Base-by-base conservation (phyloP, 1,139 yeast species). In the Yarrowia galli region DNA sequence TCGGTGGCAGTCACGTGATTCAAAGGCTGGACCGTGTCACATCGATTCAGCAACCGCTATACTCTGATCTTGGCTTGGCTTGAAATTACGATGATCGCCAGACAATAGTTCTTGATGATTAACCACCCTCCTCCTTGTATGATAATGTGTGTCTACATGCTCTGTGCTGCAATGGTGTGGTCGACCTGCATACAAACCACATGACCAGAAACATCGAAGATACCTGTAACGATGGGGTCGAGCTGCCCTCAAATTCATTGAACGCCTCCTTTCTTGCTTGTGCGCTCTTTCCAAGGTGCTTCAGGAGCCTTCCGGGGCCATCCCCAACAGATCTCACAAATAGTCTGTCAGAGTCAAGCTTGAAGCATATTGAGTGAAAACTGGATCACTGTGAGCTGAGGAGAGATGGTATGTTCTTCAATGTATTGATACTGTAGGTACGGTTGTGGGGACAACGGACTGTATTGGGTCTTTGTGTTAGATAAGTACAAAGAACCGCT, bases 231-330 rank as follows among this genome's bases (percentile, higher is more conserved):
- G 35, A 46, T 16, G 51, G 25, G 35, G 25, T 18, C 6, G 18
- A 2, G 9, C 54, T 49, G 54, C 54, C 38, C 40, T 49, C 54
- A 28, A 49, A 28, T 49, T 49, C 54, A 28, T 6, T 10, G 9
- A 3, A 8, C 32, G 9, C 32, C 32, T 28, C 32, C 8, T 28
- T 28, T 28, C 32, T 28, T 28, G 6, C 8, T 3, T 8, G 8
- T 28, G 32, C 1, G 32, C 8, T 10, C 32, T 1, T 28, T 3
- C 32, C 9, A 10, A 28, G 32, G 51, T 25, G 10, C 9, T 12
- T 3, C n/a, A 46, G n/a, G 51, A n/a, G 35, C 9, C 49, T 23
- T 18, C 9, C 6, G 23, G 18, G 28, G 12, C 25, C 16, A 22
- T 23, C 51, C 51, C 51, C 35, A 25, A 16, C 35, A 8, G 15